phyloP scores from a whole-genome alignment of 2,329 filamentous ascomycete genomes.

The Epichloe glyceriae region DNA sequence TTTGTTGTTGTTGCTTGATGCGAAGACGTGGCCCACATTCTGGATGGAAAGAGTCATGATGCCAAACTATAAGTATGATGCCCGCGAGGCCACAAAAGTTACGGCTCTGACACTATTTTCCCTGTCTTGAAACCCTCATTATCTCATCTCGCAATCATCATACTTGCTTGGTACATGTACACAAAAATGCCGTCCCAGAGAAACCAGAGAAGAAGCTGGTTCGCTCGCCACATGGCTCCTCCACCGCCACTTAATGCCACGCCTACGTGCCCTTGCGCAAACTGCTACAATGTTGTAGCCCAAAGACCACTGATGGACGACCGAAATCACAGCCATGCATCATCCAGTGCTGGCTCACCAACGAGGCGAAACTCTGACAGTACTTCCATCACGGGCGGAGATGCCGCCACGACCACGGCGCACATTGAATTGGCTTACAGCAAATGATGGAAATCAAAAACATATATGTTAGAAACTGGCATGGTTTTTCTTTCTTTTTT shows the following conservation, averaged over 20 bases:
- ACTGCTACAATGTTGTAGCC: slow-evolving; percentile 9
- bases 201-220: slow-evolving; percentile 22
- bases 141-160: too few relatives aligned
- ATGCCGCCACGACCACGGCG: background rate
- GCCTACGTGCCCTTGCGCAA: slow-evolving; percentile 22
- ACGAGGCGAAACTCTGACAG: background rate
- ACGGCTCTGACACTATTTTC: too few relatives aligned
- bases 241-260: slow-evolving; percentile 23
- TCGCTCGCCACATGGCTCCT: slow-evolving; percentile 27
- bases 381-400: background rate
- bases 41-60: background rate
- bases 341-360: background rate
- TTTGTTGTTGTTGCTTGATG: background rate
- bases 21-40: background rate
- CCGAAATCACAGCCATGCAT: too few relatives aligned
- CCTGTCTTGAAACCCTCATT: too few relatives aligned
- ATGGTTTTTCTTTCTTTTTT: background rate
- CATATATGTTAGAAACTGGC: too few relatives aligned
- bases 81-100: too few relatives aligned
- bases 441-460: background rate
- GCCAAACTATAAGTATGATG: background rate
- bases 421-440: background rate
- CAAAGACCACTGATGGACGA: background rate
- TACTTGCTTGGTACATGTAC: too few relatives aligned
- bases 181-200: slow-evolving; percentile 17